phyloP scores from a whole-genome alignment of 768 basidiomycete genomes.

The Boletus insuetus region DNA sequence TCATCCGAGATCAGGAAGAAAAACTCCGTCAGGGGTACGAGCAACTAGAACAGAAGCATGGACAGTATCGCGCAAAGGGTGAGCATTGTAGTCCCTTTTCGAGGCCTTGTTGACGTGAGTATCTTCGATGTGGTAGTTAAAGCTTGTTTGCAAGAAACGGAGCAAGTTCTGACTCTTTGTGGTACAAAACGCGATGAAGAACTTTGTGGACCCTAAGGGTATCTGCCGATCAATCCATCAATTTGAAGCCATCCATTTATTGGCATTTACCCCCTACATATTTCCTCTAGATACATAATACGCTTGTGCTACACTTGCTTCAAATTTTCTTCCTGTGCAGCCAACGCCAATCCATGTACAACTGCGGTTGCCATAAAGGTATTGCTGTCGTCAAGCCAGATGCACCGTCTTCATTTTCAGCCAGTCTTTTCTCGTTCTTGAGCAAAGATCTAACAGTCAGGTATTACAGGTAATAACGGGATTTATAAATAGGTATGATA shows the following conservation, averaged over 20 bases:
- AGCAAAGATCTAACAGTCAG: not conserved
- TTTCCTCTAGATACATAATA: not conserved
- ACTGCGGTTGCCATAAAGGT: not conserved
- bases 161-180: conserved; percentile 43
- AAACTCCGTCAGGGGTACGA: conserved; percentile 38
- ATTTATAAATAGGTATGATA: not conserved
- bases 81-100: conserved; percentile 2
- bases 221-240: not conserved
- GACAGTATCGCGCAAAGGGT: conserved; percentile 43
- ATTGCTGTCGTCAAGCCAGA: not conserved
- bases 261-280: not conserved
- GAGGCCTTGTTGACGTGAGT: conserved; percentile 5
- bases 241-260: not conserved
- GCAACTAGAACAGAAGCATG: conserved; percentile 40
- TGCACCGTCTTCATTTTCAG: not conserved
- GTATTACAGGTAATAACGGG: not conserved
- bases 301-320: not conserved
- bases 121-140: conserved; percentile 30
- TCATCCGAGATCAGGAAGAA: conserved; percentile 41
- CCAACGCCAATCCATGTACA: no score
- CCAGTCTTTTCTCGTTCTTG: not conserved
- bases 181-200: conserved; percentile 42
- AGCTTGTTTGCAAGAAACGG: conserved; percentile 42
- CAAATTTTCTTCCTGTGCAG: not conserved
- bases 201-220: not conserved